Conservation (phyloP, 768 basidiomycete species). For the Jaapia argillacea region DNA sequence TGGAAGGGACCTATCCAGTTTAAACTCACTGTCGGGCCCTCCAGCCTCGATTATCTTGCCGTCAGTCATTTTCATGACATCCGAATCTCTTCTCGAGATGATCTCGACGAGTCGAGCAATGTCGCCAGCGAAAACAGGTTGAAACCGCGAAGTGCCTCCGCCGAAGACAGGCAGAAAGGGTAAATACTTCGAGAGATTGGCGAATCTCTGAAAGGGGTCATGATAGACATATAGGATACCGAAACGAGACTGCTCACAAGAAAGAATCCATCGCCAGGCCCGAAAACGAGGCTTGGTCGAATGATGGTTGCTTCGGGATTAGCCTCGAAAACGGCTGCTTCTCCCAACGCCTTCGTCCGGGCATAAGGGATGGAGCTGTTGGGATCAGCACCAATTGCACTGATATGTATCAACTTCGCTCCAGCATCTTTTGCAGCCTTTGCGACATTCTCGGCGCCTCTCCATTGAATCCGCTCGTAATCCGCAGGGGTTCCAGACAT, state of each 20-base stretch:
- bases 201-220: constrained; percentile 40
- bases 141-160: constrained; percentile 55
- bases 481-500: constrained; percentile 44
- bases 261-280: constrained; percentile 70
- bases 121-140: constrained; percentile 68
- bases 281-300: constrained; percentile 67
- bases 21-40: constrained; percentile 38
- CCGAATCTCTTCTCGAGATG: constrained; percentile 34
- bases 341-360: constrained; percentile 55
- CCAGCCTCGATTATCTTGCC: constrained; percentile 39
- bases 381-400: constrained; percentile 65
- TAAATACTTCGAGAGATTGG: constrained; percentile 43
- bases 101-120: constrained; percentile 53
- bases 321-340: constrained; percentile 37
- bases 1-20: constrained; percentile 23
- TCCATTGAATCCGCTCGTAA: constrained; percentile 54
- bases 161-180: constrained; percentile 74
- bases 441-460: constrained; percentile 61
- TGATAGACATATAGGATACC: not conserved
- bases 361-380: constrained; percentile 47
- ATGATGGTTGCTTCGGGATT: constrained; percentile 49
- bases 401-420: constrained; percentile 56
- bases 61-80: constrained; percentile 22
- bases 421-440: constrained; percentile 36
- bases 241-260: constrained; percentile 35